Conservation (phyloP, 495 filamentous ascomycete genomes). For the Ramalina intermedia region DNA sequence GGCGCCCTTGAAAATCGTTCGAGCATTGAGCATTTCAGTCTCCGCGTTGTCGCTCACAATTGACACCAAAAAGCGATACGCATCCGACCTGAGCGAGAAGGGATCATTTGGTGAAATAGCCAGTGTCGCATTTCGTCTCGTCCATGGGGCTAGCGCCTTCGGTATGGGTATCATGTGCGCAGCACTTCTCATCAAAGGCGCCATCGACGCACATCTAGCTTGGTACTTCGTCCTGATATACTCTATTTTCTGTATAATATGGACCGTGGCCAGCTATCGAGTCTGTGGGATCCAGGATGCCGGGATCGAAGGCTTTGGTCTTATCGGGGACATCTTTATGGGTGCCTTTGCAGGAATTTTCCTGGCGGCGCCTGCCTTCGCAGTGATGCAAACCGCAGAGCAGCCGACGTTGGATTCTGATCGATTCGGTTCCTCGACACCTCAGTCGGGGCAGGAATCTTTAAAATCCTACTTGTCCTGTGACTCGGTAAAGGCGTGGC, state of each 20-base stretch:
- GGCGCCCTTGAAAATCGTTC: slow-evolving; percentile 1
- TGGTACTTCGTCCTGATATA: slow-evolving; percentile 3
- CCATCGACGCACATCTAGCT: not conserved
- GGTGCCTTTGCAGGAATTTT: slow-evolving; percentile 7
- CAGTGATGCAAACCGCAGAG: not conserved
- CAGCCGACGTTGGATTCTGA: not conserved
- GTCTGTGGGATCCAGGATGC: slow-evolving; percentile 1
- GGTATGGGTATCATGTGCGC: slow-evolving; percentile 6
- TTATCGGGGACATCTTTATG: slow-evolving; percentile 2
- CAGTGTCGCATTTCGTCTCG: slow-evolving; percentile 1
- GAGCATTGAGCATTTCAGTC: not conserved
- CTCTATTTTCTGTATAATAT: slow-evolving; percentile 3
- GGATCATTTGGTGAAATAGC: not conserved
- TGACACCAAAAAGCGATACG: slow-evolving; percentile 8
- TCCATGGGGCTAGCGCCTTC: slow-evolving; percentile 2
- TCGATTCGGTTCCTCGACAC: not conserved
- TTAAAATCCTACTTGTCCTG: slow-evolving; percentile 2
- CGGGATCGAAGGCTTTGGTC: not conserved
- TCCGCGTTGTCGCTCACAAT: slow-evolving; percentile 5
- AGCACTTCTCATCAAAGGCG: slow-evolving; percentile 5
- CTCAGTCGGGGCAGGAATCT: not conserved
- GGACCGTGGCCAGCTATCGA: slow-evolving; percentile 1
- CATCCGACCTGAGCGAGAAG: not conserved
- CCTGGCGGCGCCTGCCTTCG: slow-evolving; percentile 2
- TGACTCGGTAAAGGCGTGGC: slow-evolving; percentile 1